phyloP scores from a whole-genome alignment of 495 filamentous ascomycete species.

The Hypoxylon cercidicola region DNA sequence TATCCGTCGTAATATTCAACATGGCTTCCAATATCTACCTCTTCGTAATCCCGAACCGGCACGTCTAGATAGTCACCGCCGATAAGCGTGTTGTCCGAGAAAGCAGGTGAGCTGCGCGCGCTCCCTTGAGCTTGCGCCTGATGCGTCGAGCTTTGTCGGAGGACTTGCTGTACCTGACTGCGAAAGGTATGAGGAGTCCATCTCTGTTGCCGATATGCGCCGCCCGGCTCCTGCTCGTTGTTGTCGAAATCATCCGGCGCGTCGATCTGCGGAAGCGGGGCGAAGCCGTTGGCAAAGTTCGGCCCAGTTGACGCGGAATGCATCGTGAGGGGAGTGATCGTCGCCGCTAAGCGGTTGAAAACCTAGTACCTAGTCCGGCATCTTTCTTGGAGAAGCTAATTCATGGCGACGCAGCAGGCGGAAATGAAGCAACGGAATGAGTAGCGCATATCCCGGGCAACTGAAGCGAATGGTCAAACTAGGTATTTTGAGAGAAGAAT shows the following conservation, averaged over 20 bases:
- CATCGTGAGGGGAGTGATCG: constrained; percentile 13
- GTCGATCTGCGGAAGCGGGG: constrained; percentile 35
- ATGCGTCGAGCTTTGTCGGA: constrained; percentile 14
- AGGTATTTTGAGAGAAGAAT: not conserved
- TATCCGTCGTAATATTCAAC: constrained; percentile 21
- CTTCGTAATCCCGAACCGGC: constrained; percentile 34
- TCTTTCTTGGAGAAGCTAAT: not conserved
- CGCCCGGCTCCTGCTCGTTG: constrained; percentile 1
- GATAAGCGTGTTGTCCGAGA: constrained; percentile 34
- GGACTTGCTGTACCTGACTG: constrained; percentile 34
- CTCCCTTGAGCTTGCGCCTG: not conserved
- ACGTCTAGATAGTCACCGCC: constrained; percentile 34
- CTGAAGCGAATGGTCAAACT: not conserved
- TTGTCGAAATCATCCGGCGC: constrained; percentile 1
- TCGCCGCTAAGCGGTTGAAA: constrained; percentile 7
- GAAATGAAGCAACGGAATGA: not conserved
- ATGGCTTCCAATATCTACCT: constrained; percentile 24
- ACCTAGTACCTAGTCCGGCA: constrained; percentile 7
- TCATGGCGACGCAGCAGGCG: not conserved
- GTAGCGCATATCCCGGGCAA: not conserved
- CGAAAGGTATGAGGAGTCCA: constrained; percentile 27
- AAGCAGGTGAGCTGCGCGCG: constrained; percentile 30
- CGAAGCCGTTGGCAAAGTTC: constrained; percentile 27
- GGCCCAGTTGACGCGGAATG: constrained; percentile 18
- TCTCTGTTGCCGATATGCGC: constrained; percentile 11